Evolutionary conservation across 495 filamentous ascomycete genomes (phyloP), one percentile per base, ranked within the genome.

Genomic region (Staphylotrichum longicolle): DNA sequence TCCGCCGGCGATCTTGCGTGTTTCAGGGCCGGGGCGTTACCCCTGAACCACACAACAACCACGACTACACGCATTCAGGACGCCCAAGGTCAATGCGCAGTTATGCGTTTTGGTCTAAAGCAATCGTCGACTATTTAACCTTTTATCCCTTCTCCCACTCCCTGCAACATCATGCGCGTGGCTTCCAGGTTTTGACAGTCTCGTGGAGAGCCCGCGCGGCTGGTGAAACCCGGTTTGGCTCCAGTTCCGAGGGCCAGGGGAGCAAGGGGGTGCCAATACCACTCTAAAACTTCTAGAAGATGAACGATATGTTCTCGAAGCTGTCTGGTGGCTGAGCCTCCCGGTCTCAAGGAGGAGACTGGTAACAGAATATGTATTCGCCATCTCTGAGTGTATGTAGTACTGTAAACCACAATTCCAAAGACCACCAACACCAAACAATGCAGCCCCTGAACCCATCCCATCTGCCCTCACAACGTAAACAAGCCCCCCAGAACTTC

Each of bases 391-490:
- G 37, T 10, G 10, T 39, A 39, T 39, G 10, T 10, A 6, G 15
- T 39, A 8, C 7, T 5, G 27, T 52, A 39, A 55, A 44, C 39
- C 42, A 42, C 37, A 55, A 55, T 55, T 8, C 54, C 14, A 46
- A 45, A 9, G 33, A 12, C 41, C 41, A 56, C 40, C 32, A 56
- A 56, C 54, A 56, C 63, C 63, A 46, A 61, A 27, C 58, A 61
- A 65, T 65, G 63, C 63, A 34, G 9, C 37, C 32, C 44, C 35
- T 32, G 11, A 37, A 37, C 27, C 30, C 11, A 42, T 14, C 48
- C 45, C 15, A 15, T 15, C 30, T 5, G 27, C 40, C 9, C 39
- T 42, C 14, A 41, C 14, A 32, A 10, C 35, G 10, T 27, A 44
- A 63, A 39, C 32, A 63, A 33, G 8, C 45, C 33, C 14, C 27